These are phyloP conservation scores for Dioscorea dumetorum DNA, from an alignment of 106 monocot species.

Conservation along the genomic window DNA sequence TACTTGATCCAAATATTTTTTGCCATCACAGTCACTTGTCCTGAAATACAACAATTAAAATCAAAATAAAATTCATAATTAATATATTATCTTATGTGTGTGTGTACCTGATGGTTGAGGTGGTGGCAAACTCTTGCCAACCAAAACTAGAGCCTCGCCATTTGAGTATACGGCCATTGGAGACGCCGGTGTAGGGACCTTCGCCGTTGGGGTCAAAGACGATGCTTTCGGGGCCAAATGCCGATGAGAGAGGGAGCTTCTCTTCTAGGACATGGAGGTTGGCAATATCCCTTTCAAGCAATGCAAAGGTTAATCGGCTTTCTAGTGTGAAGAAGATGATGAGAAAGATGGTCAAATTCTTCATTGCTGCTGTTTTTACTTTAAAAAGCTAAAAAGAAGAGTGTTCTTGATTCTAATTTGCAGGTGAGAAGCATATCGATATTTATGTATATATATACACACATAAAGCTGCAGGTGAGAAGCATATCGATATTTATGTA, in stretches of 20 bases:
- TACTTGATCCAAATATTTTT: background rate
- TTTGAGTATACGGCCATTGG: constrained; percentile 41
- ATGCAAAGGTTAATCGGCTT: background rate
- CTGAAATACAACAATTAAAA: background rate
- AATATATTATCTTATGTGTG: background rate
- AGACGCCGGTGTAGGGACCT: constrained; percentile 58
- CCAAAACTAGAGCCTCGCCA: constrained; percentile 19
- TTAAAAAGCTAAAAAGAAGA: no score
- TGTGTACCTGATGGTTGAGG: constrained; percentile 10
- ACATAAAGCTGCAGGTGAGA: no score
- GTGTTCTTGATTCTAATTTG: no score
- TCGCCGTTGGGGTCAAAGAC: constrained; percentile 39
- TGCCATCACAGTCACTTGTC: constrained; percentile 5
- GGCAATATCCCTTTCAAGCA: constrained; percentile 2
- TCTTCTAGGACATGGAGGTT: background rate
- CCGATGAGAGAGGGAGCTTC: background rate
- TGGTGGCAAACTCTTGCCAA: constrained; percentile 25
- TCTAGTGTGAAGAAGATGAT: background rate
- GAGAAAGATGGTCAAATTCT: background rate
- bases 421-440: no score
- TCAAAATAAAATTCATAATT: background rate
- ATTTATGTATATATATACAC: no score
- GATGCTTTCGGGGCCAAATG: constrained; percentile 50
- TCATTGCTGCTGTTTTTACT: no score
- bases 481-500: no score